Base-by-base conservation (phyloP, 2,329 filamentous ascomycete species). In the Ophiostoma tasmaniense region DNA sequence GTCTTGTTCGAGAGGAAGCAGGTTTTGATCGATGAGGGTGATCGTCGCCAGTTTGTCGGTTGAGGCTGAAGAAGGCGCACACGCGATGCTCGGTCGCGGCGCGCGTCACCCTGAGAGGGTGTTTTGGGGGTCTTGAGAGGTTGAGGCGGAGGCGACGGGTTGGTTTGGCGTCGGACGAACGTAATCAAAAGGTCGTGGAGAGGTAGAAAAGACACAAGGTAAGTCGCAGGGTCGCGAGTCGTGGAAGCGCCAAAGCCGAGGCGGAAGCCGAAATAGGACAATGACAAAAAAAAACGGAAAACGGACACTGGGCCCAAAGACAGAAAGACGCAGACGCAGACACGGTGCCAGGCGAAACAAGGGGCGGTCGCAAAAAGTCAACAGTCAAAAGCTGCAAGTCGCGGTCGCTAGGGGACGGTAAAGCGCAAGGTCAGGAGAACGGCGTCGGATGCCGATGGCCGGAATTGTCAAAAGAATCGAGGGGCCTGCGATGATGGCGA, bases 1-100 rank as follows among this genome's bases (percentile, higher is more conserved):
- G 73, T 88, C 84, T 76, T 87, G 85, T 77, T 87, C 84, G 61
- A 87, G 80, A 71, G 85, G 86, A 71, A 87, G 80, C 76, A 87
- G 81, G 76, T 85, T 83, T 74, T 82, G 80, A 70, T 85, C 82
- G 78, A 79, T 79, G 74, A 74, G 79, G 70, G 83, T 85, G 77
- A 86, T 83, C 76, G 84, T 80, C 79, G 80, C 85, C 85, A 86
- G 81, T 75, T 78, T 82, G 76, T 74, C 76, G 74, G 73, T 69
- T 69, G 73, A 71, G 75, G 72, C 73, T 72, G 64, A 68, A 71
- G 77, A 75, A 35, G 39, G 67, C 55, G 69, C 70, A 66, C 68
- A 67, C 67, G 70, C 68, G 61, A 68, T 67, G 11, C 35, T 59
- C 62, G 30, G 65, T 66, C 71, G 71, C 69, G 65, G 80, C 79